A percentile compares a stretch with the other conserved stretches of the same genome.
phyloP scores from a whole-genome alignment of 2,329 filamentous ascomycete species.

The Cladophialophora immunda region DNA sequence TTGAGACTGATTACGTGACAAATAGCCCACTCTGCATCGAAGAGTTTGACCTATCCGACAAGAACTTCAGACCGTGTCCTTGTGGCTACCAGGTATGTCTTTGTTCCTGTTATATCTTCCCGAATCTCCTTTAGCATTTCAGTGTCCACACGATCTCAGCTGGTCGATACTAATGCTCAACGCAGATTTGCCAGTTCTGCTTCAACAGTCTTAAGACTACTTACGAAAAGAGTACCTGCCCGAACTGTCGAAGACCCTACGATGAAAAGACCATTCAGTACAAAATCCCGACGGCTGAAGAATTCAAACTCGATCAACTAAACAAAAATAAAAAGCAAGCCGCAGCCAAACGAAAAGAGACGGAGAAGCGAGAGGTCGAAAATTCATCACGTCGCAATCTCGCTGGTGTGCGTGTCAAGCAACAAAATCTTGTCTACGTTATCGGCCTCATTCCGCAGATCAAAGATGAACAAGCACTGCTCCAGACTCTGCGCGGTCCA shows the following conservation, averaged over 20 bases:
- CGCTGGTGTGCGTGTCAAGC: conserved; percentile 91
- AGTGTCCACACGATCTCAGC: background rate
- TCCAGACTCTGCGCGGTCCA: conserved; percentile 86
- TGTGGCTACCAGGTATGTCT: conserved; percentile 93
- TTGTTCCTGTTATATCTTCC: background rate
- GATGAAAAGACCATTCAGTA: conserved; percentile 97
- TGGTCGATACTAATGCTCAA: conserved; percentile 5
- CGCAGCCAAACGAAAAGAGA: conserved; percentile 89
- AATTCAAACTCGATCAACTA: conserved; percentile 53
- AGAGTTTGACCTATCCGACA: conserved; percentile 97
- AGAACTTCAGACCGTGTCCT: conserved; percentile 95
- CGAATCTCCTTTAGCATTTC: background rate
- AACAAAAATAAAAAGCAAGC: conserved; percentile 72
- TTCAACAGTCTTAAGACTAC: conserved; percentile 99
- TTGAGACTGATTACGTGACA: conserved; percentile 37
- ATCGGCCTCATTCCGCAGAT: conserved; percentile 92
- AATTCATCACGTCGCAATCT: conserved; percentile 95
- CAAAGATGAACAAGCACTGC: conserved; percentile 83
- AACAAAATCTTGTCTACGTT: conserved; percentile 98
- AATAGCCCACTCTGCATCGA: conserved; percentile 94
- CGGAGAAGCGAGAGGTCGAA: conserved; percentile 94
- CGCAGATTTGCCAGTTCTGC: conserved; percentile 97
- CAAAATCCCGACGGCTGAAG: conserved; percentile 93
- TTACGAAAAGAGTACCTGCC: conserved; percentile 90
- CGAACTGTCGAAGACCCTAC: conserved; percentile 94